phyloP scores from a whole-genome alignment of 495 filamentous ascomycete genomes.

The Poronia punctata region DNA sequence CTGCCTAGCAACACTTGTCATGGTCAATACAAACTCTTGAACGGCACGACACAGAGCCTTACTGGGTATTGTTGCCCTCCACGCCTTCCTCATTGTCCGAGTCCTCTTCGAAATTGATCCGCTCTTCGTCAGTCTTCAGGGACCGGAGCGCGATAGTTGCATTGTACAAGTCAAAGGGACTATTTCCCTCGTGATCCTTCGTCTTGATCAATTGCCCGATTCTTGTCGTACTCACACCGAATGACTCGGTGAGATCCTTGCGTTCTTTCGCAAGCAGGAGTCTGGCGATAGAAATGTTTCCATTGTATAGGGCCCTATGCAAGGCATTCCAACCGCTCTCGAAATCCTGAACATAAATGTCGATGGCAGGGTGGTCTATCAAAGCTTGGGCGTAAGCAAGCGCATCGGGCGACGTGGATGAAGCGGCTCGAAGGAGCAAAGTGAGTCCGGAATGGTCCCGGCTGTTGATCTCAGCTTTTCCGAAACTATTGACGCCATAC shows the following conservation, averaged over 20 bases:
- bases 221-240: constrained; percentile 35
- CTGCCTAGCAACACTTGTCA: constrained; percentile 13
- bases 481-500: constrained; percentile 37
- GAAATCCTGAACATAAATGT: constrained; percentile 76
- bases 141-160: constrained; percentile 63
- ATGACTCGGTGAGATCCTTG: constrained; percentile 51
- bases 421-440: constrained; percentile 78
- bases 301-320: constrained; percentile 86
- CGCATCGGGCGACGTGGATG: constrained; percentile 60
- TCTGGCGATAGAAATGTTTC: constrained; percentile 80
- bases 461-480: constrained; percentile 69
- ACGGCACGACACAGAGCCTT: constrained; percentile 1
- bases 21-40: not conserved
- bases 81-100: constrained; percentile 35
- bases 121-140: constrained; percentile 26
- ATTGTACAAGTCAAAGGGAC: constrained; percentile 86
- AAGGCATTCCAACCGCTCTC: constrained; percentile 96
- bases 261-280: constrained; percentile 70
- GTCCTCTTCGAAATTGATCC: constrained; percentile 21
- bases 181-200: constrained; percentile 91
- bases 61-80: constrained; percentile 17
- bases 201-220: constrained; percentile 75
- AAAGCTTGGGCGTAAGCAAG: constrained; percentile 67
- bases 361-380: constrained; percentile 71
- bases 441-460: constrained; percentile 73